Conservation (phyloP, 805 yeast species). For the Metschnikowia vanudenii region DNA sequence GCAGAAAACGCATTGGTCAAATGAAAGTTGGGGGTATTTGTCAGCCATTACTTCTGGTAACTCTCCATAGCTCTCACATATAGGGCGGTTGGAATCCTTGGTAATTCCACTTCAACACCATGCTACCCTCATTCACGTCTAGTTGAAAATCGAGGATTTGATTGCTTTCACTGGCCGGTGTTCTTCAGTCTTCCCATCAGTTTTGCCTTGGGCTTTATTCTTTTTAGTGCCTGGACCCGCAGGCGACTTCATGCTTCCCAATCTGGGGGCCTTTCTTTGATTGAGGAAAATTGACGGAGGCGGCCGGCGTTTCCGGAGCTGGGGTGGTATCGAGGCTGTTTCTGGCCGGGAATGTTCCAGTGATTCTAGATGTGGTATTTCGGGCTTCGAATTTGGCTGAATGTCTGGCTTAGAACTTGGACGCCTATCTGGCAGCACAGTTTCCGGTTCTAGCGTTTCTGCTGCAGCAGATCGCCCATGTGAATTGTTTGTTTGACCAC, state of each 20-base stretch:
- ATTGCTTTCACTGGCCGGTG: slow-evolving; percentile 20
- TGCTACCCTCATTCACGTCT: not conserved
- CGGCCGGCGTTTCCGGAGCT: slow-evolving; percentile 8
- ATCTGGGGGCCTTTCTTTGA: slow-evolving; percentile 6
- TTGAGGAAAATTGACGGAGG: slow-evolving; percentile 17
- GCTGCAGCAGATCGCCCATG: too few species aligned
- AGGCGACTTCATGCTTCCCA: not conserved
- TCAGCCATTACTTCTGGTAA: too few species aligned
- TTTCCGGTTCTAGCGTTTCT: too few species aligned
- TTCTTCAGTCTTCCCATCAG: not conserved
- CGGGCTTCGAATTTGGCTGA: not conserved
- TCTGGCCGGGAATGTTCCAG: too few species aligned
- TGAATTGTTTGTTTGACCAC: too few species aligned
- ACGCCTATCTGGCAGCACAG: not conserved
- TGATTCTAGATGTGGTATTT: not conserved
- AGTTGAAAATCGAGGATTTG: slow-evolving; percentile 32
- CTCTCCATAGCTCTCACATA: too few species aligned
- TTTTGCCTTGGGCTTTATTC: not conserved
- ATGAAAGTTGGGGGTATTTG: too few species aligned
- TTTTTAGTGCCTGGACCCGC: not conserved
- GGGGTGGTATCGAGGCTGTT: not conserved
- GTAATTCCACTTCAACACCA: too few species aligned
- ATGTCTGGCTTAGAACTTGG: too few species aligned
- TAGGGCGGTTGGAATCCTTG: too few species aligned
- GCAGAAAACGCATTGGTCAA: too few species aligned